Evolutionary conservation across 306 rosid genomes (phyloP), one percentile per base, ranked within the genome.

Genomic region (Mimosa bimucronata): DNA sequence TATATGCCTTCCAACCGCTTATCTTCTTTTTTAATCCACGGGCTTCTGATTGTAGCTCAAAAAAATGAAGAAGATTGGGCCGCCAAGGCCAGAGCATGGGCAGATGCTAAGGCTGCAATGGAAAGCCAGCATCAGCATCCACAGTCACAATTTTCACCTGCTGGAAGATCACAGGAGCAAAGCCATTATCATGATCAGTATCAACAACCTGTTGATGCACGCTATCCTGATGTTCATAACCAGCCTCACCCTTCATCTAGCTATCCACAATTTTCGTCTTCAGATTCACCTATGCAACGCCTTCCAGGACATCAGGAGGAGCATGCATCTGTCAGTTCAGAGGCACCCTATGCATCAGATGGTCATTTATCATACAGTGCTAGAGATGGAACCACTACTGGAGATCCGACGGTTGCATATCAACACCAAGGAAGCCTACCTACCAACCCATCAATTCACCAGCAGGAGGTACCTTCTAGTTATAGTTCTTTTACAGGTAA

Each of bases 391-490:
- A 84, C 85, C 42, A 15, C 82, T 62, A 77, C 86, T 34, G 89
- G 88, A 85, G 94, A 88, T 79, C 37, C 90, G 21, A 87, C 78
- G 85, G 77, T 85, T 88, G 74, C 85, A 75, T 83, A 85, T 72
- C 91, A 90, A 57, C 94, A 23, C 29, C 91, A 87, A 80, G 94
- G 91, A 79, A 89, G 71, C 81, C 50, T 88, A 52, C 85, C 92
- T 42, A 28, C 91, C 80, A 90, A 89, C 83, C 83, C 92, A 82
- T 87, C 94, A 62, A 93, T 91, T 89, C 89, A 90, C 82, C 98
- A 85, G 98, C 99, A 90, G 99, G 99, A 96, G 99, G 98, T 96
- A 93, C 97, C 99, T 96, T 91, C 97, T 96, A 96, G 97, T 96
- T 93, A 96, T 93, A 91, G 92, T 89, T 91, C 98, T 91, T 86